A percentile compares a stretch with the other conserved stretches of the same genome.
Evolutionary conservation across 2,329 filamentous ascomycete genomes (phyloP).

Genomic region (Penicillium verrucosum): DNA sequence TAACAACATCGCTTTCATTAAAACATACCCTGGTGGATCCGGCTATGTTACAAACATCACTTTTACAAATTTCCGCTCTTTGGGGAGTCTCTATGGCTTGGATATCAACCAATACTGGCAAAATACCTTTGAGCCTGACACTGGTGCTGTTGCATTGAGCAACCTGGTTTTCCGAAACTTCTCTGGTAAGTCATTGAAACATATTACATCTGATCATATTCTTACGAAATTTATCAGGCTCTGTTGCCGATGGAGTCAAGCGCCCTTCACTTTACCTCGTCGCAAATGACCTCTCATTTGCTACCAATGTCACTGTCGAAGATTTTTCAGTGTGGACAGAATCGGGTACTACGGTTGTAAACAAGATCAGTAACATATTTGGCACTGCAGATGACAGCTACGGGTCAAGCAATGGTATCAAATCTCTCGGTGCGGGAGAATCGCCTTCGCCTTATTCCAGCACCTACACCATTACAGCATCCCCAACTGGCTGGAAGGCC

Average conservation of each 20-base stretch:
- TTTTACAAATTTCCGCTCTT: conserved; percentile 32
- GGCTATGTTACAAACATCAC: conserved; percentile 37
- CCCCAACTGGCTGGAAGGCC: conserved; percentile 27
- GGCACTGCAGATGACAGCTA: conserved; percentile 31
- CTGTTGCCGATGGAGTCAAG: conserved; percentile 29
- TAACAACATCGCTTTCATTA: conserved; percentile 40
- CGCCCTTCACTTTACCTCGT: conserved; percentile 32
- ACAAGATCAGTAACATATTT: conserved; percentile 38
- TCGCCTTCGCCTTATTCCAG: conserved; percentile 3
- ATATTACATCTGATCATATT: neutral
- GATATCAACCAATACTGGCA: conserved; percentile 30
- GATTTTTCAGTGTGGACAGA: conserved; percentile 39
- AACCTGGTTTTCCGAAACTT: conserved; percentile 30
- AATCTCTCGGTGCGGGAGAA: neutral
- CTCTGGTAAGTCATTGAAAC: neutral
- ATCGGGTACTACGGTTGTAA: conserved; percentile 23
- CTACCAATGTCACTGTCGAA: conserved; percentile 32
- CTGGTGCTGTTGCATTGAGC: conserved; percentile 22
- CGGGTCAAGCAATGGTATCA: conserved; percentile 1
- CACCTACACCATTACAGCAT: conserved; percentile 29
- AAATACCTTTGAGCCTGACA: conserved; percentile 23
- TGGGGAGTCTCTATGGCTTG: conserved; percentile 24
- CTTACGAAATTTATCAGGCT: conserved; percentile 18
- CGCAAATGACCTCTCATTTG: conserved; percentile 33
- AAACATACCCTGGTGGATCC: conserved; percentile 40